A percentile compares a stretch with the other conserved stretches of the same genome.
phyloP scores from a whole-genome alignment of 805 yeast species.

The Candida nanaspora region DNA sequence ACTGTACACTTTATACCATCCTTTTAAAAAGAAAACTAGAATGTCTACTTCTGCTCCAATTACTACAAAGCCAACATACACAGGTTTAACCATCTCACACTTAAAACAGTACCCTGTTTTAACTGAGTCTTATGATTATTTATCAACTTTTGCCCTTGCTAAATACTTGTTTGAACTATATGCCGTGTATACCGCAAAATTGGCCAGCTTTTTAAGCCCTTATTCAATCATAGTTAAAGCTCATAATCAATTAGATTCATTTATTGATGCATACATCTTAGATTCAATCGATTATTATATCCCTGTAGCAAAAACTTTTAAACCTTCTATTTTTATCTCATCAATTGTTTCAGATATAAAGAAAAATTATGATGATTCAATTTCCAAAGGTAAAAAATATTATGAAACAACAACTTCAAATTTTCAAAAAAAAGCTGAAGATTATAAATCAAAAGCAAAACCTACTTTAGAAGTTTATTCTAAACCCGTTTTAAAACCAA shows the following conservation, averaged over 20 bases:
- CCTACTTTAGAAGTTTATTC: constrained; percentile 21
- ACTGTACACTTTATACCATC: too few relatives aligned
- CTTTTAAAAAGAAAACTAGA: background rate
- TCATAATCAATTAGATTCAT: background rate
- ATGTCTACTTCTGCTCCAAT: too few relatives aligned
- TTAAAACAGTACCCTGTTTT: background rate
- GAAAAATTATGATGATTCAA: background rate
- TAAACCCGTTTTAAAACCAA: constrained; percentile 13
- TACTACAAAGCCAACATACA: too few relatives aligned
- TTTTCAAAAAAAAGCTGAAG: background rate
- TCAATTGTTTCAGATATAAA: too few relatives aligned
- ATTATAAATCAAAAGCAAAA: constrained; percentile 17
- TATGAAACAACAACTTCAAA: background rate
- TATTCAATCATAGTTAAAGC: background rate
- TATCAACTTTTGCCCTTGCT: background rate
- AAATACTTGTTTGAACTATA: background rate
- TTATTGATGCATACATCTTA: background rate
- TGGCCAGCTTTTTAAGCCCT: background rate
- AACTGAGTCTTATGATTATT: background rate
- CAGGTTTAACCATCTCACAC: background rate
- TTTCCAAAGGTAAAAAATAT: background rate
- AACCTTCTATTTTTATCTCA: too few relatives aligned
- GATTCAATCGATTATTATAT: background rate
- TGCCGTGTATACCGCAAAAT: too few relatives aligned
- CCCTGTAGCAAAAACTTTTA: background rate